Evolutionary conservation across 108 stramenopile species (phyloP).

Genomic region (Poteriospumella lacustris): DNA sequence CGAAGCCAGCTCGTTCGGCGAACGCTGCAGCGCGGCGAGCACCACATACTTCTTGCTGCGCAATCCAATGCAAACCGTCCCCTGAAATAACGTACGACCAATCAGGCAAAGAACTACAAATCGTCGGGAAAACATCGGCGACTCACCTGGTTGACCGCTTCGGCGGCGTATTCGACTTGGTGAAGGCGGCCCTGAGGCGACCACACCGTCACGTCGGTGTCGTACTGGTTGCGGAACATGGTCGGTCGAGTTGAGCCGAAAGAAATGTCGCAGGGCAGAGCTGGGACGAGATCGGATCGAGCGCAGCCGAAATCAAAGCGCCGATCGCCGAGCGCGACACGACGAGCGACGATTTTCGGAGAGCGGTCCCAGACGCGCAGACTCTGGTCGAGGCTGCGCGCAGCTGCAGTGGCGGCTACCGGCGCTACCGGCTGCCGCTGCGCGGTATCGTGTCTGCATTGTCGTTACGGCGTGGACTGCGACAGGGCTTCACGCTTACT

Average conservation of each 20-base stretch:
- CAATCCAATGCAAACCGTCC: constrained; percentile 24
- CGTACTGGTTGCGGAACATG: constrained; percentile 98
- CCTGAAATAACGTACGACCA: neutral
- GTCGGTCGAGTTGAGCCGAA: neutral
- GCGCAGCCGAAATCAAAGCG: too few species aligned
- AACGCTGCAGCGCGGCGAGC: constrained; percentile 80
- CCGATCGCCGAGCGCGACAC: too few species aligned
- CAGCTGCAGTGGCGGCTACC: too few species aligned
- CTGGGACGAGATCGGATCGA: too few species aligned
- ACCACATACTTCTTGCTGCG: constrained; percentile 73
- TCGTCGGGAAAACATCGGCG: constrained; percentile 19
- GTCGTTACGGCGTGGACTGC: too few species aligned
- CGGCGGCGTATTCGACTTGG: constrained; percentile 64
- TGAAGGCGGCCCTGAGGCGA: constrained; percentile 95
- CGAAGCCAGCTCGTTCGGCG: constrained; percentile 84
- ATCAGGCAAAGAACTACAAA: neutral
- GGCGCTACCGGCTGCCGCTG: too few species aligned
- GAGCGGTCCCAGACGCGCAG: too few species aligned
- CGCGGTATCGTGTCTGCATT: too few species aligned
- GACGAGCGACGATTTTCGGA: too few species aligned
- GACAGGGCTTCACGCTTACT: too few species aligned
- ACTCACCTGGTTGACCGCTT: constrained; percentile 96
- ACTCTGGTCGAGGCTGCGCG: too few species aligned
- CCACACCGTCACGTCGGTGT: constrained; percentile 99
- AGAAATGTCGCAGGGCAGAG: too few species aligned